Conservation (phyloP, 805 yeast species). For the Isabelozyma rhagii region DNA sequence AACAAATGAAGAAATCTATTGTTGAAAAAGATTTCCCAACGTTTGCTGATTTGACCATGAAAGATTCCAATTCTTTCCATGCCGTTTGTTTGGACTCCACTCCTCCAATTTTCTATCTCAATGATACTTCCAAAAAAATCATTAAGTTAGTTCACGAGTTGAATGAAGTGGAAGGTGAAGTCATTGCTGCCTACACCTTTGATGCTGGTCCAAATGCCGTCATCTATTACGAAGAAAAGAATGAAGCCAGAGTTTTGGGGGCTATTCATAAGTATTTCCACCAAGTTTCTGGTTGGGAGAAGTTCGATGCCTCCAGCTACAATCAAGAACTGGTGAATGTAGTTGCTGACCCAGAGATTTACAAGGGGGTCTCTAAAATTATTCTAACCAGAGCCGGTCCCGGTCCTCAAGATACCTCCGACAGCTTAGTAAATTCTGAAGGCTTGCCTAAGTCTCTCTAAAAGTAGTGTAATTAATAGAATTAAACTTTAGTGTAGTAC, state of each 20-base stretch:
- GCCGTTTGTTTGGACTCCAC: conserved; percentile 94
- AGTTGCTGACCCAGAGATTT: conserved; percentile 49
- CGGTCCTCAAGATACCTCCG: conserved; percentile 69
- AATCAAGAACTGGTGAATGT: conserved; percentile 16
- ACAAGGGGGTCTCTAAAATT: conserved; percentile 74
- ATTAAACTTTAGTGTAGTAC: not conserved
- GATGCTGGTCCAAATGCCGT: conserved; percentile 99
- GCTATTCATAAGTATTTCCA: conserved; percentile 60
- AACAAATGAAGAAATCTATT: conserved; percentile 78
- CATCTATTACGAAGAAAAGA: conserved; percentile 74
- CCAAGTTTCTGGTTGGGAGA: conserved; percentile 68
- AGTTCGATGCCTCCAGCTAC: conserved; percentile 13
- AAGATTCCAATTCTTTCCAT: conserved; percentile 95
- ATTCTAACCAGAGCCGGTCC: conserved; percentile 84
- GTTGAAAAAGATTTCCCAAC: conserved; percentile 65
- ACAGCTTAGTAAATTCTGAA: conserved; percentile 51
- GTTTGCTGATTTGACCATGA: conserved; percentile 92
- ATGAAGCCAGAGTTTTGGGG: conserved; percentile 73
- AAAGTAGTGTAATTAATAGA: conserved; percentile 19
- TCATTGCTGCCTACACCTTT: conserved; percentile 91
- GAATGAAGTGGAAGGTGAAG: conserved; percentile 62
- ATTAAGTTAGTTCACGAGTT: conserved; percentile 76
- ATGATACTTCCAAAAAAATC: conserved; percentile 83
- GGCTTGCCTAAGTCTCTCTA: conserved; percentile 49
- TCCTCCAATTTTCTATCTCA: conserved; percentile 94